A percentile compares a stretch with the other conserved stretches of the same genome.
Evolutionary conservation across 768 basidiomycete species (phyloP).

Genomic region (Peribolospora baueri): DNA sequence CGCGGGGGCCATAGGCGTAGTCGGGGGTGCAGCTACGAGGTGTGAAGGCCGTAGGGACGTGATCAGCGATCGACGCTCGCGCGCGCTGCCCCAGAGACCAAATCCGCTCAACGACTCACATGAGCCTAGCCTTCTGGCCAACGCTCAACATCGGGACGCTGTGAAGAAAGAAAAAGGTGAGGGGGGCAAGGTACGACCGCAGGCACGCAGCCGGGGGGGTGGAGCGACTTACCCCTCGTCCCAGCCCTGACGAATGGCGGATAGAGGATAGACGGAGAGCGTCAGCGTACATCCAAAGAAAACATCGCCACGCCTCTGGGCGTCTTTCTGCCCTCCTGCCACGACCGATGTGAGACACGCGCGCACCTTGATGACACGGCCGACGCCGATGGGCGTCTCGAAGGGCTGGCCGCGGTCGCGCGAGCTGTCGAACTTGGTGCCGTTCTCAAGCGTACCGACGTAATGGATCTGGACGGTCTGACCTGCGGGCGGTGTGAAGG

Average conservation of each 20-base stretch:
- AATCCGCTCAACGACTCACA: constrained; percentile 20
- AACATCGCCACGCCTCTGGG: too few relatives aligned
- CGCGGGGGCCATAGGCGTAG: constrained; percentile 24
- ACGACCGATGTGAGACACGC: too few relatives aligned
- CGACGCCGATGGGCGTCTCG: too few relatives aligned
- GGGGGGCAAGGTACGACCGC: constrained; percentile 21
- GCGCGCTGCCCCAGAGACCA: too few relatives aligned
- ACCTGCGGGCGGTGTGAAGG: constrained; percentile 31
- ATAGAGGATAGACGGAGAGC: too few relatives aligned
- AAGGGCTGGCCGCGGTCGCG: constrained; percentile 23
- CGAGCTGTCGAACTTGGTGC: constrained; percentile 37
- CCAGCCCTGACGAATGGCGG: too few relatives aligned
- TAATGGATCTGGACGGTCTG: constrained; percentile 18
- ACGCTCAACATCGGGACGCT: constrained; percentile 53
- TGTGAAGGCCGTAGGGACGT: too few relatives aligned
- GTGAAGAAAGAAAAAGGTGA: constrained; percentile 37
- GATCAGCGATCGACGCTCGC: too few relatives aligned
- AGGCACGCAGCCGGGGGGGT: constrained; percentile 28
- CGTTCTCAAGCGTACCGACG: background rate
- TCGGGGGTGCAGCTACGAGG: constrained; percentile 23
- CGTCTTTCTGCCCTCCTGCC: too few relatives aligned
- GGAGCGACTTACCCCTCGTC: too few relatives aligned
- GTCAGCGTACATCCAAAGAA: too few relatives aligned
- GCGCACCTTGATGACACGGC: too few relatives aligned
- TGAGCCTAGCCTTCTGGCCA: constrained; percentile 43